Evolutionary conservation across 306 rosid species (phyloP), one percentile per base, ranked within the genome.

Genomic region (Luffa aegyptiaca): DNA sequence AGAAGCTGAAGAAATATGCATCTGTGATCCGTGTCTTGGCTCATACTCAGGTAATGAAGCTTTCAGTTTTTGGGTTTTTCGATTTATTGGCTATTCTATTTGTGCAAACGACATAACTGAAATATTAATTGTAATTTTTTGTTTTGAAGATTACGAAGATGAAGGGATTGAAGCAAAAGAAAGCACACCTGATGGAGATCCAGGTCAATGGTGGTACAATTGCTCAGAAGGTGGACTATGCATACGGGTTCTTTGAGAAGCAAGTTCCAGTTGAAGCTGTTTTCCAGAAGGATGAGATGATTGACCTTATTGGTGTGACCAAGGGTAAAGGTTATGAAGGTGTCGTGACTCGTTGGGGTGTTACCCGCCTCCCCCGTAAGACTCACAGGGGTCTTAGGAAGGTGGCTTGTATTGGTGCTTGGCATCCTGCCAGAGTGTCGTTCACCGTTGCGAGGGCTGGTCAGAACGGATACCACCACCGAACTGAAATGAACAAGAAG

Each of bases 331-430:
- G 97, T 84, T 93, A 93, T 41, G 96, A 91, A 80, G 97, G 96
- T 83, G 97, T 93, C 41, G 97, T 93, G 1, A 93, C 97, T 10
- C 88, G 96, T 42, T 93, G 96, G 97, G 97, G 97, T 80, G 97
- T 93, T 18, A 93, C 97, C 0, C 91, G 97, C 1, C 97, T 93
- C 75, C 97, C 97, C 36, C 96, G 96, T 4, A 93, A 91, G 89
- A 91, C 97, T 44, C 97, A 91, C 79, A 87, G 97, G 83, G 97
- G 97, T 85, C 82, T 93, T 82, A 85, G 97, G 84, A 93, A 93
- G 89, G 97, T 93, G 5, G 97, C 97, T 0, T 93, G 97, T 93
- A 93, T 93, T 84, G 97, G 97, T 81, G 97, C 97, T 5, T 93
- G 97, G 96, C 97, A 93, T 86, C 97, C 96, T 81, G 96, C 97